Evolutionary conservation across 176 grass and related monocot genomes (phyloP).

Genomic region (Hordeum vulgare): MorexV3_pseudomolecules_assembly NC_058519.1:629756193-629756692

Average conservation of each 20-base stretch:
- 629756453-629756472: conserved; percentile 34
- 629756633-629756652: neutral
- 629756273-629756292: conserved; percentile 13
- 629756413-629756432: conserved; percentile 2
- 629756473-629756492: neutral
- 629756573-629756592: too few species aligned
- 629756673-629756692: neutral
- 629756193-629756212: too few species aligned
- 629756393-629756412: conserved; percentile 24
- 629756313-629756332: conserved; percentile 21
- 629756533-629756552: too few species aligned
- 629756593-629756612: neutral
- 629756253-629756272: too few species aligned
- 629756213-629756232: too few species aligned
- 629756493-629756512: neutral
- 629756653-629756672: conserved; percentile 1
- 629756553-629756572: too few species aligned
- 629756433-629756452: conserved; percentile 17
- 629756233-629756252: too few species aligned
- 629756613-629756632: neutral
- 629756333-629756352: conserved; percentile 31
- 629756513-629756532: too few species aligned
- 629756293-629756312: conserved; percentile 14
- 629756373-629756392: conserved; percentile 25
- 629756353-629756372: conserved; percentile 39